Evolutionary conservation across 345 rosid species (phyloP).

Genomic region (Citrus trifoliata): DNA sequence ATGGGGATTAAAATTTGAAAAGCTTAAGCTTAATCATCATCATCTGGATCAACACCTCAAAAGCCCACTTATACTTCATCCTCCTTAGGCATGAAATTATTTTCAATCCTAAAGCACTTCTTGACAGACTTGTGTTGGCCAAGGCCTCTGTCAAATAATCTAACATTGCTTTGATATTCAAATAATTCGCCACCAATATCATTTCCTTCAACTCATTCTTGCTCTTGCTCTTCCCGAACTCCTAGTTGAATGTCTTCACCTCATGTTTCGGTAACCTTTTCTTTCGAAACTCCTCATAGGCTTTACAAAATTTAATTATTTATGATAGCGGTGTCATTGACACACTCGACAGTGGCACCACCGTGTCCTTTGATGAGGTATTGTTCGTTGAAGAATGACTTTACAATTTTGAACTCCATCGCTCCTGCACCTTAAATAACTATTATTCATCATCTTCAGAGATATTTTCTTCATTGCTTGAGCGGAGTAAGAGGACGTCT

Average conservation of each 20-base stretch:
- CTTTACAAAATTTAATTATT: constrained; percentile 25
- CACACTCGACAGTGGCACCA: constrained; percentile 1
- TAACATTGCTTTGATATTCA: constrained; percentile 26
- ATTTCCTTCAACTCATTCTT: constrained; percentile 21
- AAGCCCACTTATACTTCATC: constrained; percentile 23
- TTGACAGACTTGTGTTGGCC: not conserved
- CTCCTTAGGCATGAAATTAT: too few species aligned
- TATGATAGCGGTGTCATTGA: not conserved
- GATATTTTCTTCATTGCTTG: not conserved
- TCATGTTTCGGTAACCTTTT: not conserved
- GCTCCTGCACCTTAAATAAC: constrained; percentile 16
- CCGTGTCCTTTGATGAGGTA: not conserved
- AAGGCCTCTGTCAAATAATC: constrained; percentile 21
- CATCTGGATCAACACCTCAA: constrained; percentile 21
- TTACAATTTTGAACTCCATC: constrained; percentile 15
- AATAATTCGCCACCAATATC: constrained; percentile 30
- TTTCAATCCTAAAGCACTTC: too few species aligned
- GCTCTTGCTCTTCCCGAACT: constrained; percentile 1
- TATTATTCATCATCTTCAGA: not conserved
- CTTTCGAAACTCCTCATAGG: constrained; percentile 8
- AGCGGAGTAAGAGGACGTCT: not conserved
- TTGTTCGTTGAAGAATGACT: not conserved
- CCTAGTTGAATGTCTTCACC: not conserved
- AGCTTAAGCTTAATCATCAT: not conserved
- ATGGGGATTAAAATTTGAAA: too few species aligned